Base-by-base conservation (phyloP, 768 basidiomycete species). In the Panaeolus papilionaceus region DNA sequence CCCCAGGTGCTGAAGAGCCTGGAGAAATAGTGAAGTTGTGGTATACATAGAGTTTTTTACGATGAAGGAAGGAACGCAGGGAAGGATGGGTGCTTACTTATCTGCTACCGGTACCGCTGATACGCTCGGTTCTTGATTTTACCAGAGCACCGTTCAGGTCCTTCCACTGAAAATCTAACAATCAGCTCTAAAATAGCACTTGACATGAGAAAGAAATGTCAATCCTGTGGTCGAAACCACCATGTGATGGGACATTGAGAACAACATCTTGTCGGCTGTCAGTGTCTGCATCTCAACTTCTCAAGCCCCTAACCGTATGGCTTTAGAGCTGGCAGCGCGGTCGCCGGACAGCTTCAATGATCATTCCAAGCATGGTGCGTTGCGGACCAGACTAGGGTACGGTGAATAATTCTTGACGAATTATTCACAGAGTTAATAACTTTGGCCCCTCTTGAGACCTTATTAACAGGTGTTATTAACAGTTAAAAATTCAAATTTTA, bases 21-120 rank as follows among this genome's bases (percentile, higher is more conserved):
- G 79, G 11, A 92, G 79, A 72, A 92, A 87, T 26, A 90, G 76
- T 26, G 89, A 87, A 20, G 89, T 89, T 3, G 87, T 82, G 0
- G 90, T 91, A 66, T 84, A 84, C 54, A 58, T 58, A 9, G 54
- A 33, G 26, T 3, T 23, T 3, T 23, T 49, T 5, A 8, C 11
- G 40, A 42, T 42, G 40, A 42, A 42, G 16, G 40, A 42, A 42
- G 40, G 10, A 42, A 10, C 9, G 40, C 10, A 10, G 9, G 40
- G 40, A 42, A 10, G 16, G 1, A 42, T 42, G 40, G 10, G 40
- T 33, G 9, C 9, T 42, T 42, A 42, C 9, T 16, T 42, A 42
- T 42, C 16, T 42, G 40, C 40, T 42, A 33, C 33, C 33, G 33
- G 33, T 33, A 16, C 18, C 11, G 42, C 42, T 49, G 20, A 49